phyloP scores from a whole-genome alignment of 768 basidiomycete genomes.

The Serendipita sp. region DNA sequence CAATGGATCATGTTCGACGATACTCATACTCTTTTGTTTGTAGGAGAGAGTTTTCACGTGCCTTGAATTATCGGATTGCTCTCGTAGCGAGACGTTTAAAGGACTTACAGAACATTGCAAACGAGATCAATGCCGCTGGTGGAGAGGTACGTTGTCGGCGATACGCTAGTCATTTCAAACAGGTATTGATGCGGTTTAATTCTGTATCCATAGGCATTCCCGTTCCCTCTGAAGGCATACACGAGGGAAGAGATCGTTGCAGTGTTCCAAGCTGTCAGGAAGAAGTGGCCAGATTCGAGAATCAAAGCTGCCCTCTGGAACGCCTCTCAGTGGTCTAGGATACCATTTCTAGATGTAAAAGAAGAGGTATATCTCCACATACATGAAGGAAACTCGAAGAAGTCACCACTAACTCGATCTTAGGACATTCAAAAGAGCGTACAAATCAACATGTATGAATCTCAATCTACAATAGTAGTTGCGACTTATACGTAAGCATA shows the following conservation, averaged over 20 bases:
- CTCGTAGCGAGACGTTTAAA: conserved; percentile 43
- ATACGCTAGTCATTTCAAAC: neutral
- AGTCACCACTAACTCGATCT: neutral
- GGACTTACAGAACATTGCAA: conserved; percentile 34
- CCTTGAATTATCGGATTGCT: conserved; percentile 43
- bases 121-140: conserved; percentile 38
- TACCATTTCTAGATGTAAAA: conserved; percentile 48
- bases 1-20: neutral
- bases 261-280: conserved; percentile 33
- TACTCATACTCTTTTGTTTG: conserved; percentile 29
- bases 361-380: conserved; percentile 23
- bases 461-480: conserved; percentile 37
- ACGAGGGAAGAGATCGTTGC: conserved; percentile 24
- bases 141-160: conserved; percentile 31
- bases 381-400: neutral
- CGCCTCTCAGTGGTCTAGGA: conserved; percentile 39
- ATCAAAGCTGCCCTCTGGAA: conserved; percentile 54
- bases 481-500: conserved; percentile 10
- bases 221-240: conserved; percentile 36
- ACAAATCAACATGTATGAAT: conserved; percentile 39
- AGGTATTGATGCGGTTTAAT: no score
- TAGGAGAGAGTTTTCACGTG: neutral
- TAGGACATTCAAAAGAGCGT: conserved; percentile 31
- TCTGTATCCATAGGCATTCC: conserved; percentile 27
- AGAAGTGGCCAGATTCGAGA: conserved; percentile 25